A percentile compares a stretch with the other conserved stretches of the same genome.
Evolutionary conservation across 2,329 filamentous ascomycete genomes (phyloP).

Genomic region (Bipolaris sorokiniana): DNA sequence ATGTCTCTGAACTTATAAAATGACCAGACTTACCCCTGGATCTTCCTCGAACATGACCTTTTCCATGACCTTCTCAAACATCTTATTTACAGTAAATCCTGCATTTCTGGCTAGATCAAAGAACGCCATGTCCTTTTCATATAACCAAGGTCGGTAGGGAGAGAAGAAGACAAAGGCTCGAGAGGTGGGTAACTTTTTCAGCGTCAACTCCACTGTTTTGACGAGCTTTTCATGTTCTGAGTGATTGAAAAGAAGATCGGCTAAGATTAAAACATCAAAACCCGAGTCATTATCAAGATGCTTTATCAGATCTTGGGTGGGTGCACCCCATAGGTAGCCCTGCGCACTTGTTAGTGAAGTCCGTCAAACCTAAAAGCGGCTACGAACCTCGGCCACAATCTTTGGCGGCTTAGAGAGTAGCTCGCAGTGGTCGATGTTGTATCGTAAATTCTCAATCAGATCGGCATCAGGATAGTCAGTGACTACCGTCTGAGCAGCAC

Average conservation of each 20-base stretch:
- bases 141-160: slow-evolving; percentile 88
- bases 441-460: slow-evolving; percentile 77
- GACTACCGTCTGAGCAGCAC: slow-evolving; percentile 71
- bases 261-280: slow-evolving; percentile 85
- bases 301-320: slow-evolving; percentile 63
- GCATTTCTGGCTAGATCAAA: slow-evolving; percentile 75
- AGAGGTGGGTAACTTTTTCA: slow-evolving; percentile 63
- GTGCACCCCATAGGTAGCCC: slow-evolving; percentile 85
- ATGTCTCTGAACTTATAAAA: not conserved
- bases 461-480: slow-evolving; percentile 90
- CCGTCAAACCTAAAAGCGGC: not conserved
- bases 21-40: slow-evolving; percentile 64
- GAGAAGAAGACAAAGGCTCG: slow-evolving; percentile 90
- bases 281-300: slow-evolving; percentile 58
- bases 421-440: slow-evolving; percentile 71
- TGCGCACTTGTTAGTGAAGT: slow-evolving; percentile 41
- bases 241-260: slow-evolving; percentile 90
- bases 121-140: slow-evolving; percentile 83
- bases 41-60: slow-evolving; percentile 89
- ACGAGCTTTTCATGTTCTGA: slow-evolving; percentile 82
- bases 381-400: slow-evolving; percentile 48
- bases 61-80: slow-evolving; percentile 82
- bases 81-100: slow-evolving; percentile 78
- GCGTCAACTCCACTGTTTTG: slow-evolving; percentile 70
- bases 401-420: slow-evolving; percentile 47